A percentile compares a stretch with the other conserved stretches of the same genome.
phyloP scores from a whole-genome alignment of 257 asterid genomes.

The Ballota nigra region DNA sequence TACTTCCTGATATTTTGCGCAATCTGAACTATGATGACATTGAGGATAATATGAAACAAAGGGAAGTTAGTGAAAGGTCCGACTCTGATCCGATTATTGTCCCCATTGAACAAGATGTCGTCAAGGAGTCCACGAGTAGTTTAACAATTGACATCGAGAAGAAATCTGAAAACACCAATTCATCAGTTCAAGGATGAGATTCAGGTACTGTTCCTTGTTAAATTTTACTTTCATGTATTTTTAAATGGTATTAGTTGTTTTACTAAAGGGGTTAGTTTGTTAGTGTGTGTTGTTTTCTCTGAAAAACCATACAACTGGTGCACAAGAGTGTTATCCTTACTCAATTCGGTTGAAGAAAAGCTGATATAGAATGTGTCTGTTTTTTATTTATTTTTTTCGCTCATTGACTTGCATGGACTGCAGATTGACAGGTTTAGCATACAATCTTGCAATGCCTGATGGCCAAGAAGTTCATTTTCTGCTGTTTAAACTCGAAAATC shows the following conservation, averaged over 20 bases:
- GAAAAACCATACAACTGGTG: not conserved
- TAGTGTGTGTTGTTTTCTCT: too few species aligned
- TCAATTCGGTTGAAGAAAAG: not conserved
- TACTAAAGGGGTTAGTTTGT: too few species aligned
- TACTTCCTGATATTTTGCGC: slow-evolving; percentile 62
- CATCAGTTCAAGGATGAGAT: slow-evolving; percentile 23
- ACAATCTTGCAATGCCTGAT: slow-evolving; percentile 10
- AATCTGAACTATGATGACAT: slow-evolving; percentile 51
- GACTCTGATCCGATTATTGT: slow-evolving; percentile 30
- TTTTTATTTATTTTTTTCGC: not conserved
- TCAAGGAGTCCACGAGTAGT: slow-evolving; percentile 29
- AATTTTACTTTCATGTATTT: too few species aligned
- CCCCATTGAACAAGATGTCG: slow-evolving; percentile 37
- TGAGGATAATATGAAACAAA: slow-evolving; percentile 41
- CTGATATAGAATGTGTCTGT: not conserved
- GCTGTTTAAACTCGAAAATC: slow-evolving; percentile 22
- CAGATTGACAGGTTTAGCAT: not conserved
- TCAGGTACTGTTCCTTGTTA: slow-evolving; percentile 19
- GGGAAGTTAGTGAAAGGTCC: slow-evolving; percentile 42
- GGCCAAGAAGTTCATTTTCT: not conserved
- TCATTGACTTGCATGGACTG: not conserved
- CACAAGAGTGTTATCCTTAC: not conserved
- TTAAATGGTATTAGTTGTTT: too few species aligned
- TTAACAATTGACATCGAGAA: slow-evolving; percentile 27
- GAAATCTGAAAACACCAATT: slow-evolving; percentile 31